Evolutionary conservation across 345 rosid genomes (phyloP).

Genomic region (Gossypium bickii): DNA sequence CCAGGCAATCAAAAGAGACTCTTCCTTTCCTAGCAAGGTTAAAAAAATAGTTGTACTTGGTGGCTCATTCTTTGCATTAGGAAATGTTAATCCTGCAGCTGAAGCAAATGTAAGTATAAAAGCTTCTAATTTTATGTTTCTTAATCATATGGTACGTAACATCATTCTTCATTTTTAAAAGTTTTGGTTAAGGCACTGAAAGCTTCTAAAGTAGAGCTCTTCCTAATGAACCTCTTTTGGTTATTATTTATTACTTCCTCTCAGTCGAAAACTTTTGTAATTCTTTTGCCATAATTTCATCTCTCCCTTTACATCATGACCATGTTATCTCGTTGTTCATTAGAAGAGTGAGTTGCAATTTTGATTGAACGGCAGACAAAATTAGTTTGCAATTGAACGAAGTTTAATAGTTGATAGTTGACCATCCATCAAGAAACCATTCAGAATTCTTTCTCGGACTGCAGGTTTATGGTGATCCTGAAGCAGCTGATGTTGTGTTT

Average conservation of each 20-base stretch:
- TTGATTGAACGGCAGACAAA: background rate
- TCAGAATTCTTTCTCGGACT: constrained; percentile 3
- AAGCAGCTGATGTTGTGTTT: constrained; percentile 95
- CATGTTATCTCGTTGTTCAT: background rate
- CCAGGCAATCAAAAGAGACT: constrained; percentile 92
- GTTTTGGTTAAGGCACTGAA: background rate
- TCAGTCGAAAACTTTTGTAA: background rate
- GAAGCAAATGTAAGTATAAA: constrained; percentile 73
- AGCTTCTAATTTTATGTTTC: background rate
- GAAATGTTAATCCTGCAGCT: constrained; percentile 96
- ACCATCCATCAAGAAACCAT: background rate
- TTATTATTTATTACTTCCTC: background rate
- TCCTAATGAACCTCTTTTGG: background rate
- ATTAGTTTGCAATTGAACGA: background rate
- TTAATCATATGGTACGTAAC: background rate
- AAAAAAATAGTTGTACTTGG: constrained; percentile 84
- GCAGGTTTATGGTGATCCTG: constrained; percentile 93
- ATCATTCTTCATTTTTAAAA: background rate
- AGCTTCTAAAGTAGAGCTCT: background rate
- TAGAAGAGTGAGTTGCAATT: background rate
- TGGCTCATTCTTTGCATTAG: constrained; percentile 88
- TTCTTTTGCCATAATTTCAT: background rate
- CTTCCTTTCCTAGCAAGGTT: constrained; percentile 85
- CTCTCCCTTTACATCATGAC: background rate
- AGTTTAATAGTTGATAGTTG: background rate